Percentiles rank a stretch among this genome's conserved stretches.
phyloP scores from a whole-genome alignment of 176 grass and related monocot species.

The sorghum (Sorghum bicolor) region Sorghum_bicolor_NCBIv3 NC_012872.2:64155001-64155500 shows the following conservation, averaged over 20 bases:
- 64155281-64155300: slow-evolving; percentile 28
- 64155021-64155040: slow-evolving; percentile 38
- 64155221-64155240: slow-evolving; percentile 32
- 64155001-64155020: slow-evolving; percentile 33
- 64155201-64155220: slow-evolving; percentile 39
- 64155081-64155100: slow-evolving; percentile 41
- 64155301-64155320: slow-evolving; percentile 47
- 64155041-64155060: slow-evolving; percentile 21
- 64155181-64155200: slow-evolving; percentile 50
- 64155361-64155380: slow-evolving; percentile 68
- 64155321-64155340: slow-evolving; percentile 24
- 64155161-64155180: slow-evolving; percentile 35
- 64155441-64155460: slow-evolving; percentile 45
- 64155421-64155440: slow-evolving; percentile 49
- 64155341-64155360: slow-evolving; percentile 50
- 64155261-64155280: slow-evolving; percentile 31
- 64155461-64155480: slow-evolving; percentile 35
- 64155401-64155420: slow-evolving; percentile 40
- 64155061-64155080: neutral
- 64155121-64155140: slow-evolving; percentile 42
- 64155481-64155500: slow-evolving; percentile 51
- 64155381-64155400: slow-evolving; percentile 43
- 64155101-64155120: slow-evolving; percentile 33
- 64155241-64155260: slow-evolving; percentile 33
- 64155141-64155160: slow-evolving; percentile 57